phyloP scores from a whole-genome alignment of 2,329 filamentous ascomycete genomes.

The Xylaria arbuscula region DNA sequence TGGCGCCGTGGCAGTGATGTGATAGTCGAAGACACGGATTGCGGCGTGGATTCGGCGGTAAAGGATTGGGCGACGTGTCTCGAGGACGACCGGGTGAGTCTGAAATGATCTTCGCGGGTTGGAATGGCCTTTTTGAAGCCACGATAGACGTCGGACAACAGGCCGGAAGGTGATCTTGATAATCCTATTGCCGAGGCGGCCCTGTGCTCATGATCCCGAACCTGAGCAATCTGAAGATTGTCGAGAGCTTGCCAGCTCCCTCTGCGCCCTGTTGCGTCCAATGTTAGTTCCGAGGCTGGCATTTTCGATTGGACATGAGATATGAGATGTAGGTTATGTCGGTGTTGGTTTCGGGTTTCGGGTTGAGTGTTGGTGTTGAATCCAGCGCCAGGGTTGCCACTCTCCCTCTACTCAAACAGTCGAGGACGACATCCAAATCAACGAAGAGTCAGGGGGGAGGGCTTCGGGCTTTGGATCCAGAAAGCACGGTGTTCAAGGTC shows the following conservation, averaged over 20 bases:
- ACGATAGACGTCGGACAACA: slow-evolving; percentile 64
- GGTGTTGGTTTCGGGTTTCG: not conserved
- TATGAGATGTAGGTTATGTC: not conserved
- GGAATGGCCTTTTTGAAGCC: slow-evolving; percentile 62
- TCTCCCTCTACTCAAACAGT: slow-evolving; percentile 17
- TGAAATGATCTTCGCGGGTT: slow-evolving; percentile 57
- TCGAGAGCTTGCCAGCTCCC: slow-evolving; percentile 51
- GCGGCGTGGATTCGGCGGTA: slow-evolving; percentile 39
- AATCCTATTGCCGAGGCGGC: slow-evolving; percentile 38
- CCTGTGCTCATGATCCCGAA: slow-evolving; percentile 51
- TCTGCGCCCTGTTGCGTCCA: slow-evolving; percentile 44
- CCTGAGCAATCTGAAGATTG: slow-evolving; percentile 54
- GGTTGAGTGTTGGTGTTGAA: not conserved
- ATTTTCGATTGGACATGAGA: slow-evolving; percentile 32
- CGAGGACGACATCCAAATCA: slow-evolving; percentile 12
- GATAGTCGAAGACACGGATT: slow-evolving; percentile 34
- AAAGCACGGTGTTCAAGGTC: slow-evolving; percentile 11
- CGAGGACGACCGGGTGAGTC: slow-evolving; percentile 59
- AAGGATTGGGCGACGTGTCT: slow-evolving; percentile 54
- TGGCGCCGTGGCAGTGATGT: slow-evolving; percentile 50
- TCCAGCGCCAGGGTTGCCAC: slow-evolving; percentile 1
- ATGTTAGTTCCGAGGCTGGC: slow-evolving; percentile 48
- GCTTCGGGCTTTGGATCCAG: not conserved
- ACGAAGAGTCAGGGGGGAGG: not conserved
- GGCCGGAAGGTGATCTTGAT: slow-evolving; percentile 57